phyloP scores from a whole-genome alignment of 2,329 filamentous ascomycete species.

The Lasiodiplodia hormozganensis region DNA sequence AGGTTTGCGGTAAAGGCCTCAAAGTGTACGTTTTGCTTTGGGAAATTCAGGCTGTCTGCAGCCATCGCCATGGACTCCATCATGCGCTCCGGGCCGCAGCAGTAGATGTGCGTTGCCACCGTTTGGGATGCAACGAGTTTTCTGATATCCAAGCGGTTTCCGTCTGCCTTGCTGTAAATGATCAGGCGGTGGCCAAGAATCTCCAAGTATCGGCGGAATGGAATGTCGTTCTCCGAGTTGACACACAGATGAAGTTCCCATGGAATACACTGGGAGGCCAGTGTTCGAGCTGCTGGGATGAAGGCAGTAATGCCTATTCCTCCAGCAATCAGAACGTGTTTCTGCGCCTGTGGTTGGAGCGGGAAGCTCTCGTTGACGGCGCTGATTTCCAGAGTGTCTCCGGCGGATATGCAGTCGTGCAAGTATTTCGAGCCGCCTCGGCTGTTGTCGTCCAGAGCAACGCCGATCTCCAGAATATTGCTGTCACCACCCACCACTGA shows the following conservation, averaged over 20 bases:
- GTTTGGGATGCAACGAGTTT: slow-evolving; percentile 54
- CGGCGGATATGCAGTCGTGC: slow-evolving; percentile 57
- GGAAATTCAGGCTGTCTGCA: slow-evolving; percentile 53
- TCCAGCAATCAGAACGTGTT: slow-evolving; percentile 68
- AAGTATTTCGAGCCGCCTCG: slow-evolving; percentile 69
- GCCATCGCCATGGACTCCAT: slow-evolving; percentile 59
- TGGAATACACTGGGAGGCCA: slow-evolving; percentile 43
- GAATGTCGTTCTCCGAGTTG: slow-evolving; percentile 58
- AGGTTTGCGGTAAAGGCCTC: slow-evolving; percentile 65
- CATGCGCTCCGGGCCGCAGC: slow-evolving; percentile 66
- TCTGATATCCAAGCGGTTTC: slow-evolving; percentile 60
- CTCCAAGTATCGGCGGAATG: slow-evolving; percentile 60
- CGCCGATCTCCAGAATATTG: slow-evolving; percentile 62
- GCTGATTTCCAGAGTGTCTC: slow-evolving; percentile 60
- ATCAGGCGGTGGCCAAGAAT: slow-evolving; percentile 51
- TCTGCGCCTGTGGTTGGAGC: slow-evolving; percentile 55
- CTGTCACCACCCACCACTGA: slow-evolving; percentile 63
- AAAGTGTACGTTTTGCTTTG: slow-evolving; percentile 63
- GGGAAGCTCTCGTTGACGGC: slow-evolving; percentile 60
- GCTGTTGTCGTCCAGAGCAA: slow-evolving; percentile 62
- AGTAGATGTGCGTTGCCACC: slow-evolving; percentile 66
- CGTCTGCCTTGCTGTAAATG: slow-evolving; percentile 61
- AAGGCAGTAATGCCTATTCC: slow-evolving; percentile 74
- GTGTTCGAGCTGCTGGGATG: slow-evolving; percentile 55
- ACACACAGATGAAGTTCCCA: slow-evolving; percentile 67